Evolutionary conservation across 768 basidiomycete species (phyloP).

Genomic region (Mrakia blollopis): DNA sequence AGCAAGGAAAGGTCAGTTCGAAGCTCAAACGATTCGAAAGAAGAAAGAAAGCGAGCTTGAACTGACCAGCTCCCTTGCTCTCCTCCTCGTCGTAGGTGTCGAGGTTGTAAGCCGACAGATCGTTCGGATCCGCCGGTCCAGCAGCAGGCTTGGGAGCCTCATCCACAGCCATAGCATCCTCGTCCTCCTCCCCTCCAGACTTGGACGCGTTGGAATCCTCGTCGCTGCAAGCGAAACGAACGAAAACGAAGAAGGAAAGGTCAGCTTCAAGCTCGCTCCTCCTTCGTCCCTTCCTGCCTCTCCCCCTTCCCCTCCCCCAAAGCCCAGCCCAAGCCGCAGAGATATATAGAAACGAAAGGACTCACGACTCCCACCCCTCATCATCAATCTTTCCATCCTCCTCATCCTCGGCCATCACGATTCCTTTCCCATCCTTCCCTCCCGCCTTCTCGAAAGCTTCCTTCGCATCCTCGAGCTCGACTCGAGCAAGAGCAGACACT

Average conservation of each 20-base stretch:
- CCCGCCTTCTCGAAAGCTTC: constrained; percentile 70
- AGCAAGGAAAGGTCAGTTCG: neutral
- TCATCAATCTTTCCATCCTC: constrained; percentile 58
- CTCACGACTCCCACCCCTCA: constrained; percentile 82
- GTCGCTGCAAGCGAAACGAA: constrained; percentile 36
- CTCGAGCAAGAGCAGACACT: constrained; percentile 76
- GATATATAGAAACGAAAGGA: constrained; percentile 36
- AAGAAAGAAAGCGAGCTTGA: constrained; percentile 36
- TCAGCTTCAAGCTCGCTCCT: constrained; percentile 6
- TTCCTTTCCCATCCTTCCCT: constrained; percentile 55
- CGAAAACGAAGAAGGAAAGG: neutral
- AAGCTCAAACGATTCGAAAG: neutral
- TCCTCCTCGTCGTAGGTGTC: constrained; percentile 87
- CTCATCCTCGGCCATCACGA: constrained; percentile 60
- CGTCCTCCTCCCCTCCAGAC: constrained; percentile 37
- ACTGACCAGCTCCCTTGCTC: constrained; percentile 44
- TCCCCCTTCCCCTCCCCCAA: constrained; percentile 32
- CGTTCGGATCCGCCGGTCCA: constrained; percentile 52
- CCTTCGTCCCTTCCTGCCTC: constrained; percentile 33
- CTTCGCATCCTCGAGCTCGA: constrained; percentile 85
- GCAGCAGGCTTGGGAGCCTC: constrained; percentile 32
- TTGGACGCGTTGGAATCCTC: constrained; percentile 45
- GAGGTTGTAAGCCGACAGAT: constrained; percentile 79
- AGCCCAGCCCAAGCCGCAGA: no score
- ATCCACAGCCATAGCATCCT: constrained; percentile 36